These are phyloP conservation scores for Hanseniaspora hatyaiensis DNA, from an alignment of 805 yeast genomes.

Conservation along the genomic window DNA sequence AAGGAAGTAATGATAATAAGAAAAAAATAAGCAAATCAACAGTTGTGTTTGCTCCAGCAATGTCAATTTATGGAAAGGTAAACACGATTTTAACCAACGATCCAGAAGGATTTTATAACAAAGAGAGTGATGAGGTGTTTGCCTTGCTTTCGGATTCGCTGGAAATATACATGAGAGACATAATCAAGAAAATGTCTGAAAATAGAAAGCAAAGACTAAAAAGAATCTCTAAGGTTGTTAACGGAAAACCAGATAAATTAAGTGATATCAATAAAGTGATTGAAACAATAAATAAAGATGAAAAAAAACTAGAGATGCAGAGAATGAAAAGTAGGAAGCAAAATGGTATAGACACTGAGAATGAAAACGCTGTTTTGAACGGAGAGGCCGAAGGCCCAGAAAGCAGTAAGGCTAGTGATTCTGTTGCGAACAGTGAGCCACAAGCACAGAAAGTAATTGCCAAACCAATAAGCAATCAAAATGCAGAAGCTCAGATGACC, in stretches of 20 bases:
- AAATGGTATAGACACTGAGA: constrained; percentile 6
- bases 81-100: constrained; percentile 11
- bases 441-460: background rate
- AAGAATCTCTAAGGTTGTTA: constrained; percentile 9
- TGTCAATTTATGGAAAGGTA: constrained; percentile 8
- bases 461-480: background rate
- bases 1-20: background rate
- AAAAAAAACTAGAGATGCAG: constrained; percentile 6
- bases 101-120: constrained; percentile 12
- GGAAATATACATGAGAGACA: constrained; percentile 14
- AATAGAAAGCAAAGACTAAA: constrained; percentile 12
- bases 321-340: constrained; percentile 15
- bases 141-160: constrained; percentile 8
- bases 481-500: background rate
- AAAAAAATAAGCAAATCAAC: background rate
- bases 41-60: constrained; percentile 7
- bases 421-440: background rate
- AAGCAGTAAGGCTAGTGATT: background rate
- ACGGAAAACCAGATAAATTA: constrained; percentile 13
- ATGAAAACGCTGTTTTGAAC: background rate
- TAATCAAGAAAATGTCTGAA: constrained; percentile 12
- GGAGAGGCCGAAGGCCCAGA: background rate
- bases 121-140: constrained; percentile 15
- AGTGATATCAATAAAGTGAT: constrained; percentile 6
- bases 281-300: constrained; percentile 12